Base-by-base conservation (phyloP, 2,329 filamentous ascomycete genomes). In the Cladosporium velox region DNA sequence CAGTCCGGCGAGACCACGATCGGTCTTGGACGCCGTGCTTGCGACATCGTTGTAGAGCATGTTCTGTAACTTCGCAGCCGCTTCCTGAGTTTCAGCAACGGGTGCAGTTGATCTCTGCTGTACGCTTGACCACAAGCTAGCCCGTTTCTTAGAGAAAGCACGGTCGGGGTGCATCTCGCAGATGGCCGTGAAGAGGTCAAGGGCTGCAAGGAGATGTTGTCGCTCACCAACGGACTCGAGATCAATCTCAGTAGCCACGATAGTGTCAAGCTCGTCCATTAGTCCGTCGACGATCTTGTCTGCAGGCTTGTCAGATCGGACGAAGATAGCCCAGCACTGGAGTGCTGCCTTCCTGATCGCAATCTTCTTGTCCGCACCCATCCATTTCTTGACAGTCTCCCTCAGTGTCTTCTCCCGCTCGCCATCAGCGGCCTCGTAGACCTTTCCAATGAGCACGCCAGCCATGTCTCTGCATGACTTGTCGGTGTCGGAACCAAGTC, bases 401-500 rank as follows among this genome's bases (percentile, higher is more conserved):
- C 80, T 80, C 44, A 95, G 79, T 57, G 86, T 89, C 68, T 88
- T 86, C 44, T 88, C 82, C 66, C 88, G 86, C 70, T 93, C 90
- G 68, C 86, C 85, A 74, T 94, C 90, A 1, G 93, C 89, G 72
- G 89, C 88, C 66, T 87, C 86, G 78, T 97, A 96, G 21, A 95
- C 85, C 73, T 91, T 89, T 74, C 91, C 92, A 65, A 98, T 82
- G 54, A 99, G 81, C 66, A 90, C 87, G 54, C 88, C 90, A 0
- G 93, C 93, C 77, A 94, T 89, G 68, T 93, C 86, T 34, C 91
- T 88, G 77, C 95, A 99, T 71, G 92, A 91, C 61, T 90, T 86
- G 59, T 91, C 92, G 64, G 96, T 91, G 67, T 99, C 95, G 72
- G 97, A 97, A 67, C 91, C 88, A 68, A 97, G 85, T 18, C 93